Percentiles rank a stretch among this genome's conserved stretches.
phyloP scores from a whole-genome alignment of 352 stramenopile genomes.

The Pythium dissotocum region DNA sequence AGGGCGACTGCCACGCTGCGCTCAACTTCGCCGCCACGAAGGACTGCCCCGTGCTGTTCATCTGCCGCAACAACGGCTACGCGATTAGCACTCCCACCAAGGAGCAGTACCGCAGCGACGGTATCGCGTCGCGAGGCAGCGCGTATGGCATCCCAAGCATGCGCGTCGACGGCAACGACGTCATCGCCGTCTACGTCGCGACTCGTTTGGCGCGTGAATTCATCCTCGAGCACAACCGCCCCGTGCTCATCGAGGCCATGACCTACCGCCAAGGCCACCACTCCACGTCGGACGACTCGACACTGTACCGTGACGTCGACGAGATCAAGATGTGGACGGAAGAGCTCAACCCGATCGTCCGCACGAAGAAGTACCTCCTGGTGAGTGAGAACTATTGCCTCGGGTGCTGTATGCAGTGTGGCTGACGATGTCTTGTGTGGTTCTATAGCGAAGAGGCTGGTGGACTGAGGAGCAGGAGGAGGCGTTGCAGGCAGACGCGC shows the following conservation, averaged over 20 bases:
- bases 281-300: slow-evolving; percentile 98
- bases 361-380: slow-evolving; percentile 91
- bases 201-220: slow-evolving; percentile 89
- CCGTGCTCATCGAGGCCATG: slow-evolving; percentile 98
- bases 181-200: slow-evolving; percentile 95
- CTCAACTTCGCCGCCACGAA: slow-evolving; percentile 97
- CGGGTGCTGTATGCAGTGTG: not conserved
- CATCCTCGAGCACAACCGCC: slow-evolving; percentile 86
- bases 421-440: not conserved
- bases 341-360: slow-evolving; percentile 87
- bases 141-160: slow-evolving; percentile 97
- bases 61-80: slow-evolving; percentile 99
- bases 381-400: slow-evolving; percentile 31
- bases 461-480: slow-evolving; percentile 88
- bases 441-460: slow-evolving; percentile 74
- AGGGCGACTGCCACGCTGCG: slow-evolving; percentile 97
- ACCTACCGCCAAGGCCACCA: slow-evolving; percentile 98
- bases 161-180: slow-evolving; percentile 98
- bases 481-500: slow-evolving; percentile 85
- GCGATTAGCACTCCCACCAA: slow-evolving; percentile 95
- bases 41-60: slow-evolving; percentile 95
- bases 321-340: slow-evolving; percentile 95
- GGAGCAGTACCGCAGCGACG: slow-evolving; percentile 98
- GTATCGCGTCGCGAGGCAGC: slow-evolving; percentile 92
- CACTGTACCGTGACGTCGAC: slow-evolving; percentile 90